These are phyloP conservation scores for Alternaria ventricosa DNA, from an alignment of 2,329 filamentous ascomycete species.

Conservation along the genomic window DNA sequence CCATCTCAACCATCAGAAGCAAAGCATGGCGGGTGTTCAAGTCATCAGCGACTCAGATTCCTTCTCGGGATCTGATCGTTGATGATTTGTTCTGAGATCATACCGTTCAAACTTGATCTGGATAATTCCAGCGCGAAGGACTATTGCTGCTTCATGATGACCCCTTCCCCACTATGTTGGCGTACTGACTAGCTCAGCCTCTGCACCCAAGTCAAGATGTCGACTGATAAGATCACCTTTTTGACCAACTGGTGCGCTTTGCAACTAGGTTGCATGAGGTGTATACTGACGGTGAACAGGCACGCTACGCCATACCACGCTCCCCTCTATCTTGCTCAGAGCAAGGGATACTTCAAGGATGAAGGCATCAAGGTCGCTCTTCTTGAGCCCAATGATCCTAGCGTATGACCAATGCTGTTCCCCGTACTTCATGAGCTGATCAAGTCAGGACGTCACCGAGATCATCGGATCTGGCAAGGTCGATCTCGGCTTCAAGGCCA, in stretches of 20 bases:
- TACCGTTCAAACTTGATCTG: conserved; percentile 86
- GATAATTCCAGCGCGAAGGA: conserved; percentile 87
- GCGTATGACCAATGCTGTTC: conserved; percentile 52
- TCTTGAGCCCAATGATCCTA: conserved; percentile 79
- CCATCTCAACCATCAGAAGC: conserved; percentile 27
- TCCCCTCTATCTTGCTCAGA: conserved; percentile 77
- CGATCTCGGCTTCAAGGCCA: conserved; percentile 81
- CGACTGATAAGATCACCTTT: conserved; percentile 85
- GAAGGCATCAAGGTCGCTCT: conserved; percentile 80
- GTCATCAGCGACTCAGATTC: neutral
- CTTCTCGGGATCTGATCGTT: neutral
- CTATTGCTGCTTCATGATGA: conserved; percentile 69
- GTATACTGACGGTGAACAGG: conserved; percentile 55
- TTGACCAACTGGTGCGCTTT: conserved; percentile 76
- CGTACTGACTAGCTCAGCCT: conserved; percentile 39
- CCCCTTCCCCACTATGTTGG: conserved; percentile 42
- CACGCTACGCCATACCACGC: conserved; percentile 83
- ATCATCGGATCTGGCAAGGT: conserved; percentile 79
- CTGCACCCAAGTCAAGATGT: conserved; percentile 66
- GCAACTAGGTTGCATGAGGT: neutral
- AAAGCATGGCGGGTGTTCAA: conserved; percentile 32
- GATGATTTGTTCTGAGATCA: conserved; percentile 27
- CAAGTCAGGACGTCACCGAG: conserved; percentile 72
- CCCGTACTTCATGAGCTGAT: neutral
- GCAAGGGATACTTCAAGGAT: conserved; percentile 76